Evolutionary conservation across 75 land plant species (phyloP).

Genomic region (Larix kaempferi): DNA sequence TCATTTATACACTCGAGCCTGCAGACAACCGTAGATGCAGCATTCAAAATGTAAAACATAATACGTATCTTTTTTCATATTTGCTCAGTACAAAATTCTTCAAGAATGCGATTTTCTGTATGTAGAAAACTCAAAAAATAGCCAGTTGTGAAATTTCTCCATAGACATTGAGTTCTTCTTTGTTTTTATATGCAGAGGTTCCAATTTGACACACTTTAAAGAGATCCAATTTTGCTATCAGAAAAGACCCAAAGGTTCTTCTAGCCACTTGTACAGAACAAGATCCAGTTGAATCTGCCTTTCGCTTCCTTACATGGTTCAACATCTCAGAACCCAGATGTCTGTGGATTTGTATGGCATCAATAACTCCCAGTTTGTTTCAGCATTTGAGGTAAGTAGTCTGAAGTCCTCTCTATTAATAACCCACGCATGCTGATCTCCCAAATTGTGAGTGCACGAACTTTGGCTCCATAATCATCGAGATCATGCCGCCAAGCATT

Average conservation of each 20-base stretch:
- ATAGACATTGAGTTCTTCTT: neutral
- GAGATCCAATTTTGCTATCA: neutral
- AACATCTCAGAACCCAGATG: neutral
- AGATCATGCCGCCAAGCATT: neutral
- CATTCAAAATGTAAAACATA: neutral
- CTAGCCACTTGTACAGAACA: neutral
- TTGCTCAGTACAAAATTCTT: neutral
- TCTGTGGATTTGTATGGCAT: too few relatives aligned
- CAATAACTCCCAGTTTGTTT: neutral
- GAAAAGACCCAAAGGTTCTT: neutral
- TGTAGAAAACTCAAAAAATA: neutral
- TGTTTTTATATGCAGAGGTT: neutral
- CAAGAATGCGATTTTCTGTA: neutral
- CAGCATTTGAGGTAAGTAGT: too few relatives aligned
- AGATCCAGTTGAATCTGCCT: neutral
- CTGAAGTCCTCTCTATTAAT: neutral
- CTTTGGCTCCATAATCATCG: neutral
- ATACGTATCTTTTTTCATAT: neutral
- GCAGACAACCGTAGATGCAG: neutral
- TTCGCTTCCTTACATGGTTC: neutral
- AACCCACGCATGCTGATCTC: neutral
- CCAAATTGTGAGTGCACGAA: neutral
- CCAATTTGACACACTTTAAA: conserved; percentile 1
- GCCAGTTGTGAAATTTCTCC: neutral
- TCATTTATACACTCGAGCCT: neutral